These are phyloP conservation scores for Curvularia hawaiiensis DNA, from an alignment of 2,329 filamentous ascomycete species.

Conservation along the genomic window DNA sequence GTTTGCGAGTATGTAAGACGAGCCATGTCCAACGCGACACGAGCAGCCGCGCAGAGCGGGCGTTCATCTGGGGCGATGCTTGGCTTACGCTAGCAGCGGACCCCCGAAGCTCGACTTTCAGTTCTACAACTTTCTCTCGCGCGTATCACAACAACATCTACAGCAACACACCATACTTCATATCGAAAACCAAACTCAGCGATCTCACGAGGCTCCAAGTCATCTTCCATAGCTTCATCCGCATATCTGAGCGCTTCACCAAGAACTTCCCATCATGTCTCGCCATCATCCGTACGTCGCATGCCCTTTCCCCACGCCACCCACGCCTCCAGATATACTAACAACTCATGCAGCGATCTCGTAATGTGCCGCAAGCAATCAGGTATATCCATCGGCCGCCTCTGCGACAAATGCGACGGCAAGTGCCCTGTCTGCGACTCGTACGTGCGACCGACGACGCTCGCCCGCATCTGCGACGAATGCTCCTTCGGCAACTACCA, in stretches of 20 bases:
- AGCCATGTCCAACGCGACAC: conserved; percentile 14
- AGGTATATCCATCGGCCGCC: conserved; percentile 95
- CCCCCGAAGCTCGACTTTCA: conserved; percentile 15
- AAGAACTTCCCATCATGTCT: conserved; percentile 66
- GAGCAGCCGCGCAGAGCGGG: conserved; percentile 36
- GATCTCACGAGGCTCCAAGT: neutral
- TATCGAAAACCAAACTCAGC: neutral
- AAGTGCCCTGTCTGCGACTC: conserved; percentile 99
- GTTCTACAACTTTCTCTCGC: conserved; percentile 11
- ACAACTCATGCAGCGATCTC: conserved; percentile 69
- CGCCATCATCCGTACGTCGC: conserved; percentile 84
- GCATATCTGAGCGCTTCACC: neutral
- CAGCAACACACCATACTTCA: neutral
- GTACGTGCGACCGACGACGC: conserved; percentile 95
- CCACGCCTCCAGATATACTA: neutral
- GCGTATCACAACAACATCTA: conserved; percentile 21
- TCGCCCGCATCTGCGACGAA: conserved; percentile 98
- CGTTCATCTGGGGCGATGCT: conserved; percentile 16
- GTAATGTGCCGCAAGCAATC: conserved; percentile 99
- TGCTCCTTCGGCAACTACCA: conserved; percentile 99
- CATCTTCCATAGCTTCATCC: neutral
- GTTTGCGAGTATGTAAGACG: conserved; percentile 2
- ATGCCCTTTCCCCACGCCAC: conserved; percentile 9
- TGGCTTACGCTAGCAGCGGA: conserved; percentile 17
- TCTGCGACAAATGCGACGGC: conserved; percentile 99